Evolutionary conservation across 352 stramenopile species (phyloP), one percentile per base, ranked within the genome.

Genomic region (Plasmopara viticola): DNA sequence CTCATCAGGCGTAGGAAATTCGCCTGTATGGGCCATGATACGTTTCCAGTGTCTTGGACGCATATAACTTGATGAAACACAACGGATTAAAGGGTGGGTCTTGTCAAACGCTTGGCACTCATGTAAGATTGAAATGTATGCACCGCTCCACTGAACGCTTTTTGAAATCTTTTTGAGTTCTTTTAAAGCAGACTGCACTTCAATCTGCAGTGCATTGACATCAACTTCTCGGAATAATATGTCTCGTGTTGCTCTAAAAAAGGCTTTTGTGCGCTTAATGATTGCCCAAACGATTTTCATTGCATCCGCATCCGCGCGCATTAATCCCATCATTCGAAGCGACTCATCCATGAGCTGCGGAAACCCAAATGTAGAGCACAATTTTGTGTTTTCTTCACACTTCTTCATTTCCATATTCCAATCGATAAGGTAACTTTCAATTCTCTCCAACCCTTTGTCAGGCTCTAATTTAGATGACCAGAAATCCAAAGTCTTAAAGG

Each of bases 331-430:
- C 66, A 97, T 91, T 14, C 74, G 63, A 28, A 86, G 60, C 9
- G 89, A 90, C 48, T 90, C 74, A 61, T 97, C 87, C 68, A 98
- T 97, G 12, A 96, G 69, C 40, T 96, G 87, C 8, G 94, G 88
- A 52, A 97, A 97, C 2, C 95, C 93, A 65, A 98, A 98, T 30
- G 97, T 94, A 13, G 70, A 72, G 63, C 91, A 98, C 17, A 98
- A 48, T 44, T 96, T 79, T 5, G 75, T 84, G 58, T 96, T 97
- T 50, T 95, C 86, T 31, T 96, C 90, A 39, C 96, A 84, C 41
- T 87, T 86, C 42, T 89, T 86, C 72, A 86, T 90, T 57, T 98
- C 93, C 47, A 86, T 86, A 6, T 91, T 86, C 70, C 80, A 94
- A 43, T 90, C 78, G 0, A 86, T 65, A 5, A 91, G 60, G 38